Conservation (phyloP, 495 filamentous ascomycete genomes). For the Beverwykella pulmonaria region DNA sequence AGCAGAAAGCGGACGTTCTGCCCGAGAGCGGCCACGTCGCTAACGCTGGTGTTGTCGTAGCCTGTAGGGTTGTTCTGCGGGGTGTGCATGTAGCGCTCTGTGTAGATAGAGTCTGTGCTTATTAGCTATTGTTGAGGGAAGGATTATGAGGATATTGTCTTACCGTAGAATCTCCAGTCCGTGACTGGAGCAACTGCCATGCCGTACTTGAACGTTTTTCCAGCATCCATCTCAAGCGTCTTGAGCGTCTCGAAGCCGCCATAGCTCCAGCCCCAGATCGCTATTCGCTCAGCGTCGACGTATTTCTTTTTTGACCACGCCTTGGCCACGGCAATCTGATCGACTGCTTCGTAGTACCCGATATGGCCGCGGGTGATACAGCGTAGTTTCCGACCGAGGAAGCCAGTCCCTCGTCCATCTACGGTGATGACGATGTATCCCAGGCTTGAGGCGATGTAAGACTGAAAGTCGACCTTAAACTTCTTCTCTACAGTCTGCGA, state of each 20-base stretch:
- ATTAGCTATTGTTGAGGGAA: constrained; percentile 2
- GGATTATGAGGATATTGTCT: not conserved
- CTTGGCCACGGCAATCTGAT: constrained; percentile 90
- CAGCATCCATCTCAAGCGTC: constrained; percentile 86
- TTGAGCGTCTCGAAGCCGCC: constrained; percentile 98
- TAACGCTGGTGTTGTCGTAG: constrained; percentile 75
- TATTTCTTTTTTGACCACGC: constrained; percentile 81
- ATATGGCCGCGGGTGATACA: constrained; percentile 81
- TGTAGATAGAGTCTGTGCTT: constrained; percentile 80
- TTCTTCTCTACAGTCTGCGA: constrained; percentile 82
- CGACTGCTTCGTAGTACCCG: constrained; percentile 79
- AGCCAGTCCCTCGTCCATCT: constrained; percentile 91
- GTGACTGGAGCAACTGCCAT: constrained; percentile 98
- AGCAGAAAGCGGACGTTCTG: constrained; percentile 83
- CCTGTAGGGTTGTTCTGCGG: constrained; percentile 78
- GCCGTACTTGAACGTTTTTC: constrained; percentile 87
- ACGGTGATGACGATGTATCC: constrained; percentile 97
- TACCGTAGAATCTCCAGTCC: constrained; percentile 89
- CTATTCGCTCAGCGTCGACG: constrained; percentile 77
- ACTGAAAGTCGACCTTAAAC: constrained; percentile 86
- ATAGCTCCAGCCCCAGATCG: constrained; percentile 98
- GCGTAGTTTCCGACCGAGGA: constrained; percentile 80
- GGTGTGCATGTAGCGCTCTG: constrained; percentile 93
- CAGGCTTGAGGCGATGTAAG: constrained; percentile 80
- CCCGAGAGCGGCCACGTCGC: constrained; percentile 66